Base-by-base conservation (phyloP, 345 rosid genomes). In the Carallia pectinifolia region DNA sequence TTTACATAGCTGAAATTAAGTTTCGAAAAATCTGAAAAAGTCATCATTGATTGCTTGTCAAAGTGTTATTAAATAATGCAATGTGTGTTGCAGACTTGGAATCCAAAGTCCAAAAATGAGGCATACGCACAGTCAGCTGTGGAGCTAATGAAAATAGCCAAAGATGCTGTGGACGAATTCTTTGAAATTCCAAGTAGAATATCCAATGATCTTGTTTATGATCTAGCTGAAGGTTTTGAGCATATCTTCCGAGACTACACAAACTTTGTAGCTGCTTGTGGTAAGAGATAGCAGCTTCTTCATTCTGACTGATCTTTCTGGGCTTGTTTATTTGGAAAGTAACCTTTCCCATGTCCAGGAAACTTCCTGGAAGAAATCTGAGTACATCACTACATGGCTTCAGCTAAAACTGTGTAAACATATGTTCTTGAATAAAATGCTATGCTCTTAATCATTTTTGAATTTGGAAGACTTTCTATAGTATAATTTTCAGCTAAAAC, bases 41-140 rank as follows among this genome's bases (percentile, higher is more conserved):
- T 44, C 12, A 13, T 44, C 50, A 13, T 44, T 8, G 30, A 23
- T 55, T 55, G 27, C 12, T 55, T 23, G 15, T 55, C 60, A 55
- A 55, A 7, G 60, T 7, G 10, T 7, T 9, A 3, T 1, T 74
- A 59, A 68, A 53, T 53, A 52, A 9, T 60, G 38, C 37, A 75
- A 69, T 76, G n/a, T 62, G 16, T 72, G 37, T 66, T 76, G 62
- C 75, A 95, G 99, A 92, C 97, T 4, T 95, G 99, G 99, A 95
- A 89, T 63, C 99, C 99, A 0, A 92, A 87, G 77, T 92, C 99
- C 40, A 95, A 95, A 81, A 85, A 88, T 6, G 99, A 95, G 76
- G 97, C 99, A 0, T 89, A 92, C 40, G 90, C 96, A 4, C 91
- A 84, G 38, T 87, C 99, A 0, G 90, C 84, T 4, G 90, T 81